These are phyloP conservation scores for Pilatotrama ljubarskyi DNA, from an alignment of 768 basidiomycete species.

Conservation along the genomic window DNA sequence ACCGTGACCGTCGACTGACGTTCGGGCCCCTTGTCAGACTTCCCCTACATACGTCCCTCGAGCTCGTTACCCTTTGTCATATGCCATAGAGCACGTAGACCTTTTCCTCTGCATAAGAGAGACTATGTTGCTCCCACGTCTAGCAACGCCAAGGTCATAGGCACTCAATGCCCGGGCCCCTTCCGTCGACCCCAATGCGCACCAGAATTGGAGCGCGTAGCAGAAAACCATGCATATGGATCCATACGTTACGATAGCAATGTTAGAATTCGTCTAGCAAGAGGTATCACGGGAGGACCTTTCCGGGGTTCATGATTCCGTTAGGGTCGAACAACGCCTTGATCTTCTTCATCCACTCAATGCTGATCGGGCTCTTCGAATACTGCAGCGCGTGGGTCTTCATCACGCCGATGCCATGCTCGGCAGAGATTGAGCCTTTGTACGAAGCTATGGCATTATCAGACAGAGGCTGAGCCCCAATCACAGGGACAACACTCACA, in stretches of 20 bases:
- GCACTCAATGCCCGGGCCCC: no score
- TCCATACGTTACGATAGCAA: constrained; percentile 3
- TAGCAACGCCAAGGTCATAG: no score
- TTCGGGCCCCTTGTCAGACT: no score
- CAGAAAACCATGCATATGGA: neutral
- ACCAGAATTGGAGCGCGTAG: neutral
- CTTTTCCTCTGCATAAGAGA: no score
- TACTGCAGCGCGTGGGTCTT: constrained; percentile 89
- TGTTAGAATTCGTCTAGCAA: neutral
- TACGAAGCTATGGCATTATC: constrained; percentile 76
- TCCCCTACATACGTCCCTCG: no score
- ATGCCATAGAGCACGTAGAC: no score
- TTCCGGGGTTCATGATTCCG: constrained; percentile 92
- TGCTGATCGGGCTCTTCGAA: constrained; percentile 77
- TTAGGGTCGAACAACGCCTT: constrained; percentile 87
- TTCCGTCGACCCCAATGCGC: no score
- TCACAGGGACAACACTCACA: constrained; percentile 45
- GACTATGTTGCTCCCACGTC: no score
- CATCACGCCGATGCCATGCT: constrained; percentile 96
- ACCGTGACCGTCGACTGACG: neutral
- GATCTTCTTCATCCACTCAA: constrained; percentile 88
- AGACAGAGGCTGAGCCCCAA: constrained; percentile 7
- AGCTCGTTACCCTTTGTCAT: no score
- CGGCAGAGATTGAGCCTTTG: constrained; percentile 92
- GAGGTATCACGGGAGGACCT: constrained; percentile 50